Evolutionary conservation across 1,284 basidiomycete species (phyloP).

Genomic region (Entoloma clypeatum): DNA sequence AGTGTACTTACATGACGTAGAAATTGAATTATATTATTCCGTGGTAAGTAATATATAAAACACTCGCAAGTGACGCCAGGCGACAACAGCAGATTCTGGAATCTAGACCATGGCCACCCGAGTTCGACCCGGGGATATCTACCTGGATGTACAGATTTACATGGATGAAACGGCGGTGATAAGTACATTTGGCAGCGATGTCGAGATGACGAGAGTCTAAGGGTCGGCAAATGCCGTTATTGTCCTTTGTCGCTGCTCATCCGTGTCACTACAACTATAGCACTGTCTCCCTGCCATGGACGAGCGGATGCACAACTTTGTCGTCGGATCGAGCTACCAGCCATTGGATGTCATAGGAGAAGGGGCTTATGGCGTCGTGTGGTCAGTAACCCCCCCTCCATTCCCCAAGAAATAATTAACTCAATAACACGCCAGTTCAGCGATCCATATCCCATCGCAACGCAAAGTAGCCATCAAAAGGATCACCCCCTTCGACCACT

Average conservation of each 20-base stretch:
- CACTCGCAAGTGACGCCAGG: too few species aligned
- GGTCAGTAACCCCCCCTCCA: slow-evolving; percentile 30
- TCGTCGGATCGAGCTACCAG: slow-evolving; percentile 62
- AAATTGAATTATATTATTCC: too few species aligned
- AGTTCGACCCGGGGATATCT: too few species aligned
- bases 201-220: too few species aligned
- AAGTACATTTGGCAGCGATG: too few species aligned
- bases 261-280: not conserved
- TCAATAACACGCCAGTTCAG: slow-evolving; percentile 12
- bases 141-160: too few species aligned
- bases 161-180: too few species aligned
- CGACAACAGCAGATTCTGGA: too few species aligned
- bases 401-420: slow-evolving; percentile 2
- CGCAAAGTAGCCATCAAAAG: slow-evolving; percentile 76
- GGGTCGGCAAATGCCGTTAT: slow-evolving; percentile 15
- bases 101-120: too few species aligned
- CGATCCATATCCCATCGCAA: slow-evolving; percentile 42
- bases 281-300: slow-evolving; percentile 31
- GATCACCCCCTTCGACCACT: slow-evolving; percentile 84
- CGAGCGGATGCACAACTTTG: slow-evolving; percentile 52
- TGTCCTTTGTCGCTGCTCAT: slow-evolving; percentile 3
- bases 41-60: too few species aligned
- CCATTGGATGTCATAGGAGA: slow-evolving; percentile 81
- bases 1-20: too few species aligned
- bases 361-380: slow-evolving; percentile 78